Base-by-base conservation (phyloP, 495 filamentous ascomycete species). In the Symbiotaphrina buchneri region DNA sequence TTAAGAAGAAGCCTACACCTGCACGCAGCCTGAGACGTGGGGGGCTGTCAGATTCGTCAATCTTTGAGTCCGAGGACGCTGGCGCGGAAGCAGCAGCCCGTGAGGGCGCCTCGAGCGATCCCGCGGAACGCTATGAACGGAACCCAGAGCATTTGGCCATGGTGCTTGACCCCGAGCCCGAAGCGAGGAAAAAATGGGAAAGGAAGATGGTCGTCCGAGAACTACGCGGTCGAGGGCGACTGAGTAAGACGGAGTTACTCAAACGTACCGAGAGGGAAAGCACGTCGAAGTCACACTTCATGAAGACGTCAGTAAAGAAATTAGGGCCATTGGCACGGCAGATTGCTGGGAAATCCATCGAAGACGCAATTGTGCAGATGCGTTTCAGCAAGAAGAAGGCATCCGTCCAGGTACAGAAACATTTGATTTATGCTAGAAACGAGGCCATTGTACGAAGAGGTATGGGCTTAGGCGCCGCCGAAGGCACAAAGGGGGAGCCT, bases 351-450 rank as follows among this genome's bases (percentile, higher is more conserved):
- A 94, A 93, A 70, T 73, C 70, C 18, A 58, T 97, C 41, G 80
- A 79, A 25, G 85, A 97, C 19, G 87, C 87, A 10, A 78, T 95
- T 36, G 52, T 74, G 39, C 87, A 97, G 63, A 93, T 97, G 85
- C 68, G 72, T 21, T 93, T 83, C 53, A 80, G 71, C 51, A 76
- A 78, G 63, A 97, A 97, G 68, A 84, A 81, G 61, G 78, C 69
- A 29, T 81, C 87, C 7, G 58, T 61, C 45, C 78, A 91, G 43
- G 75, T 94, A 10, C 47, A 61, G 33, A 63, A 61, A 40, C 77
- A 87, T 51, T 58, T 97, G 11, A 60, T 80, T 47, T 52, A 71
- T 31, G 83, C 87, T 5, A 65, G 70, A 36, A 72, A 85, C 45
- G 49, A 65, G 41, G 87, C 87, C 29, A 55, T 91, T 35, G 74